Conservation (phyloP, 306 rosid genomes). For the Quercus cerris region DNA sequence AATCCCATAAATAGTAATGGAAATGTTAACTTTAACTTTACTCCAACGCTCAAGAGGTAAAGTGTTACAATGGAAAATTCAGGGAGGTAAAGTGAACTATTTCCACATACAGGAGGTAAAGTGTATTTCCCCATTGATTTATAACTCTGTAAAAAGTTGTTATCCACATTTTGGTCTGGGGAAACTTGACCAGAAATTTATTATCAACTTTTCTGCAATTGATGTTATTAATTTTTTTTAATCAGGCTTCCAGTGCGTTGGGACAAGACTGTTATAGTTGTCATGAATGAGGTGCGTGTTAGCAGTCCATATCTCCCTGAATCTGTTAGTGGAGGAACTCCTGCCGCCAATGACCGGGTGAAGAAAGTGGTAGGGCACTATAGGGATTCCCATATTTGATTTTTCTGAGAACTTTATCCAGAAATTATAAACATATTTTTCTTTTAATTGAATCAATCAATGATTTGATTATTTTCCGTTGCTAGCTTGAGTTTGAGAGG, state of each 20-base stretch:
- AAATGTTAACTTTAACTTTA: too few relatives aligned
- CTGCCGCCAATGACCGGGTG: conserved; percentile 96
- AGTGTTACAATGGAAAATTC: too few relatives aligned
- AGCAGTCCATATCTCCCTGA: conserved; percentile 87
- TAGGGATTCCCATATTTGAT: conserved; percentile 5
- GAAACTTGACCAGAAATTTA: background rate
- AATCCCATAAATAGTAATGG: too few relatives aligned
- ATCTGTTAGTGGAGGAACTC: conserved; percentile 90
- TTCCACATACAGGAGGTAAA: too few relatives aligned
- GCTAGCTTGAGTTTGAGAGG: conserved; percentile 81
- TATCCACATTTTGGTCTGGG: background rate
- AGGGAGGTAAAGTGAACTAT: too few relatives aligned
- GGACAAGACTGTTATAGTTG: conserved; percentile 96
- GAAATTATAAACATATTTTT: background rate
- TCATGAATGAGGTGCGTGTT: conserved; percentile 92
- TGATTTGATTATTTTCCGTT: conserved; percentile 4
- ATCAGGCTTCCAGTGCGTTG: conserved; percentile 97
- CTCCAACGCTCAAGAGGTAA: too few relatives aligned
- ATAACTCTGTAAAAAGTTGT: background rate
- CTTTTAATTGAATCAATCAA: conserved; percentile 4
- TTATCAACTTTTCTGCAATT: conserved; percentile 6
- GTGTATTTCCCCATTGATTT: background rate
- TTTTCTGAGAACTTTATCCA: background rate
- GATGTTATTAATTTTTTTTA: conserved; percentile 14
- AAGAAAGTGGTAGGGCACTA: conserved; percentile 83